Conservation (phyloP, 345 rosid genomes). For the Hibiscus syriacus region DNA sequence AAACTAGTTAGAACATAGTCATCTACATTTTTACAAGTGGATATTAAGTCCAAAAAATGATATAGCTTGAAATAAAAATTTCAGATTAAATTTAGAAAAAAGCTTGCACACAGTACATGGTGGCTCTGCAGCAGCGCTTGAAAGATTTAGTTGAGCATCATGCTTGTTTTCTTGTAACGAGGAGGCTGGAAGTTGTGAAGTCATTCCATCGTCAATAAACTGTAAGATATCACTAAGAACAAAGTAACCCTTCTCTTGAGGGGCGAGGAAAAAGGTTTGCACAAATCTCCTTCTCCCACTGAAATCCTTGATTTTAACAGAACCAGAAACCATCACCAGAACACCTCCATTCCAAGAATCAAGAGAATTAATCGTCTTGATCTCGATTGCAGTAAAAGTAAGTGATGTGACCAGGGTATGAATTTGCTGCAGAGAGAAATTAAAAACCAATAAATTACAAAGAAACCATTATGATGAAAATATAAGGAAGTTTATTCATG, state of each 20-base stretch:
- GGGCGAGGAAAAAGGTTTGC: conserved; percentile 90
- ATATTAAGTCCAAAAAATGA: background rate
- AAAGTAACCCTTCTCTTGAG: conserved; percentile 89
- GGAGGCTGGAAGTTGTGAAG: conserved; percentile 44
- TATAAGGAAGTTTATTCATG: too few relatives aligned
- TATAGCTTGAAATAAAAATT: background rate
- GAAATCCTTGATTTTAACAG: conserved; percentile 62
- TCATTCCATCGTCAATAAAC: conserved; percentile 47
- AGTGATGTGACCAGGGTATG: conserved; percentile 57
- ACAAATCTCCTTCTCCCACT: conserved; percentile 56
- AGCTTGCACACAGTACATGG: conserved; percentile 38
- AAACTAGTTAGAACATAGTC: background rate
- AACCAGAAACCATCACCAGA: conserved; percentile 74
- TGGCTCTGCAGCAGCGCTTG: conserved; percentile 45
- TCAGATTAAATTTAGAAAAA: background rate
- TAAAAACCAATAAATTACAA: background rate
- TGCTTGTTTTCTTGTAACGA: conserved; percentile 38
- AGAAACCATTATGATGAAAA: background rate
- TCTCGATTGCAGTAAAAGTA: conserved; percentile 71
- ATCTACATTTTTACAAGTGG: background rate
- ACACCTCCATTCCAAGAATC: conserved; percentile 87
- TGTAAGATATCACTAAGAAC: conserved; percentile 85
- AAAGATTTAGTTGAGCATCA: conserved; percentile 40
- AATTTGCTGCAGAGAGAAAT: conserved; percentile 50
- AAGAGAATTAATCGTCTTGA: conserved; percentile 85